Percentiles rank a stretch among this genome's conserved stretches.
phyloP scores from a whole-genome alignment of 2,329 filamentous ascomycete genomes.

The Verticillium alfalfae region DNA sequence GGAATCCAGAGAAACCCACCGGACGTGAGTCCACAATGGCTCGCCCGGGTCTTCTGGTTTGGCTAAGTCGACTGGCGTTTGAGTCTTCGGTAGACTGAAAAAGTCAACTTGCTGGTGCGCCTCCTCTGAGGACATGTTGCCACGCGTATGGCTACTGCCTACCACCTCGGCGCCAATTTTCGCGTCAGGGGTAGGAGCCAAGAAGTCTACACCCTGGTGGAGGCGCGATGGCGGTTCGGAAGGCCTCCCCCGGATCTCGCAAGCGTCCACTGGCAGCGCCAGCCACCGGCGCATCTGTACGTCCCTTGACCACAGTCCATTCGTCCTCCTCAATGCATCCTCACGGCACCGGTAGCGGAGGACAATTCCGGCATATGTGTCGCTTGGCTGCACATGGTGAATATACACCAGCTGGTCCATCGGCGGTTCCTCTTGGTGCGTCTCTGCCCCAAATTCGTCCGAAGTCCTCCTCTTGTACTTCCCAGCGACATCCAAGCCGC shows the following conservation, averaged over 20 bases:
- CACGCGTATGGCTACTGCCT: neutral
- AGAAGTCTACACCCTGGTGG: constrained; percentile 39
- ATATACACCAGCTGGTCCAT: constrained; percentile 83
- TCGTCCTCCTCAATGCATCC: constrained; percentile 77
- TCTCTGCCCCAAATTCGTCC: constrained; percentile 45
- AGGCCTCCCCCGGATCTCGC: constrained; percentile 71
- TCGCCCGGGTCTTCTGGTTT: constrained; percentile 45
- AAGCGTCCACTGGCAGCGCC: constrained; percentile 83
- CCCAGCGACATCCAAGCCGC: constrained; percentile 48
- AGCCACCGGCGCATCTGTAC: constrained; percentile 80
- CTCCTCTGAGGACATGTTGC: neutral
- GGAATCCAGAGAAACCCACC: constrained; percentile 79
- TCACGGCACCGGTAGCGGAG: constrained; percentile 85
- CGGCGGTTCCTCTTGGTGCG: constrained; percentile 49
- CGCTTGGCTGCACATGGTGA: constrained; percentile 74
- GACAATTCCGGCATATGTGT: constrained; percentile 87
- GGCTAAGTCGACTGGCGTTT: neutral
- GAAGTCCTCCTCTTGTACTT: constrained; percentile 63
- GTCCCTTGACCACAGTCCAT: constrained; percentile 92
- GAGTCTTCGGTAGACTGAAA: constrained; percentile 6
- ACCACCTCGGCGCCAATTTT: neutral
- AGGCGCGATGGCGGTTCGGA: constrained; percentile 47
- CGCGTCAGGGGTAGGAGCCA: constrained; percentile 40
- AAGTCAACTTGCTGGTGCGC: constrained; percentile 18
- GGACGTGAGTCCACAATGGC: constrained; percentile 75